These are phyloP conservation scores for Xylaria grammica DNA, from an alignment of 495 filamentous ascomycete genomes.

Conservation along the genomic window DNA sequence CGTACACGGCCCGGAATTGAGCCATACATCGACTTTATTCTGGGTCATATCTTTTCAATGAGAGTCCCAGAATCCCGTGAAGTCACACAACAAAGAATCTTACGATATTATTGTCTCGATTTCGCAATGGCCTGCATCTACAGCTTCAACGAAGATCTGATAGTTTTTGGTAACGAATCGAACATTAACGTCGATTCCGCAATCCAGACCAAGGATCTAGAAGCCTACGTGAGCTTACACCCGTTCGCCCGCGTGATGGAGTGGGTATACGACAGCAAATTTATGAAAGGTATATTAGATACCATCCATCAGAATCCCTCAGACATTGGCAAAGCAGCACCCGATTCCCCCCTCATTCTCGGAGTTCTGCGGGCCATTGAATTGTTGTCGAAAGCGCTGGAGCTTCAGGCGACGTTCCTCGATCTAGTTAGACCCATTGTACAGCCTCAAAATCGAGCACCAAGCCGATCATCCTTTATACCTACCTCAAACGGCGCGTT, in stretches of 20 bases:
- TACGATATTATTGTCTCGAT: constrained; percentile 78
- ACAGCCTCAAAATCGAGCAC: constrained; percentile 47
- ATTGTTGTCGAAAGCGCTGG: constrained; percentile 78
- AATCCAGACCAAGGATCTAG: constrained; percentile 71
- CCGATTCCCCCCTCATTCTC: constrained; percentile 76
- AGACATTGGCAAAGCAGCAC: constrained; percentile 67
- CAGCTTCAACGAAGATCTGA: constrained; percentile 90
- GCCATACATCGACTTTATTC: constrained; percentile 85
- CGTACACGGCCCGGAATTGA: constrained; percentile 83
- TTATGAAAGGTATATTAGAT: constrained; percentile 76
- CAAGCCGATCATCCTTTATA: constrained; percentile 36
- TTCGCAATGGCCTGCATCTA: constrained; percentile 76
- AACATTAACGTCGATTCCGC: constrained; percentile 73
- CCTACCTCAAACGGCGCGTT: constrained; percentile 73
- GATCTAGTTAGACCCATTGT: constrained; percentile 81
- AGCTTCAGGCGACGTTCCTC: constrained; percentile 88
- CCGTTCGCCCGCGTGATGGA: constrained; percentile 93
- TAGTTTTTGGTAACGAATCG: constrained; percentile 77
- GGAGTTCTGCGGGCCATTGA: constrained; percentile 76
- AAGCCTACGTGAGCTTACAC: constrained; percentile 81
- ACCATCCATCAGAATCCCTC: constrained; percentile 73
- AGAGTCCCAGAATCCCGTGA: constrained; percentile 66
- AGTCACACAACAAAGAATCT: constrained; percentile 64
- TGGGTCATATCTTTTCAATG: constrained; percentile 72
- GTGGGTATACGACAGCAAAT: constrained; percentile 94